Conservation (phyloP, 148 eudicot species). For the Dysphania ambrosioides region DNA sequence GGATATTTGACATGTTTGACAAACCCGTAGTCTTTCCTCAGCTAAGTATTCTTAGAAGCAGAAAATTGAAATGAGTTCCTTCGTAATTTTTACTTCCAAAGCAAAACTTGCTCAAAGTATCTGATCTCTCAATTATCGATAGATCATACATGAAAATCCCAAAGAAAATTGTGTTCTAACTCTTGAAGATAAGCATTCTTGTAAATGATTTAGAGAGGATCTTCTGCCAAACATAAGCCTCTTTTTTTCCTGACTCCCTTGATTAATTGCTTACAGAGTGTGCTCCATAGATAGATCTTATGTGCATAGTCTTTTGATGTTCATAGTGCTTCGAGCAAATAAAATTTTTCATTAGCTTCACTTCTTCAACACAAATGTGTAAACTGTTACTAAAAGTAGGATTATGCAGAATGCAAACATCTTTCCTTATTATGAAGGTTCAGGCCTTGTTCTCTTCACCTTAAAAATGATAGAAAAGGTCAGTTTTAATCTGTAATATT, state of each 20-base stretch:
- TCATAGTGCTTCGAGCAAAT: background rate
- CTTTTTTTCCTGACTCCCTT: background rate
- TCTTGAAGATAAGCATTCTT: background rate
- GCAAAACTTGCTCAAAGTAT: background rate
- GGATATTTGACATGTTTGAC: background rate
- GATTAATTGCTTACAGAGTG: background rate
- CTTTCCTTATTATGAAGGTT: background rate
- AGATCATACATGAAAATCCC: background rate
- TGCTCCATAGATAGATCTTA: too few relatives aligned
- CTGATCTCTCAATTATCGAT: background rate
- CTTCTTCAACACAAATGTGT: background rate
- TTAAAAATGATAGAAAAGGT: too few relatives aligned
- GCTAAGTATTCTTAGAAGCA: background rate
- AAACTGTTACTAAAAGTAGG: background rate
- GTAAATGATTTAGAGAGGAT: background rate
- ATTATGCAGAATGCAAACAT: background rate
- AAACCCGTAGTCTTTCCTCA: background rate
- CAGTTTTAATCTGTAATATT: too few relatives aligned
- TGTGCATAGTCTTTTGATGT: background rate
- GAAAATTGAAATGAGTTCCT: background rate
- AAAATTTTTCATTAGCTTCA: background rate
- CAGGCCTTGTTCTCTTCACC: too few relatives aligned
- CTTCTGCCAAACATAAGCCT: background rate
- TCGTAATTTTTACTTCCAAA: background rate
- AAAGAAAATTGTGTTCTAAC: background rate